Conservation (phyloP, 768 basidiomycete genomes). For the Rhodotorula diobovata region DNA sequence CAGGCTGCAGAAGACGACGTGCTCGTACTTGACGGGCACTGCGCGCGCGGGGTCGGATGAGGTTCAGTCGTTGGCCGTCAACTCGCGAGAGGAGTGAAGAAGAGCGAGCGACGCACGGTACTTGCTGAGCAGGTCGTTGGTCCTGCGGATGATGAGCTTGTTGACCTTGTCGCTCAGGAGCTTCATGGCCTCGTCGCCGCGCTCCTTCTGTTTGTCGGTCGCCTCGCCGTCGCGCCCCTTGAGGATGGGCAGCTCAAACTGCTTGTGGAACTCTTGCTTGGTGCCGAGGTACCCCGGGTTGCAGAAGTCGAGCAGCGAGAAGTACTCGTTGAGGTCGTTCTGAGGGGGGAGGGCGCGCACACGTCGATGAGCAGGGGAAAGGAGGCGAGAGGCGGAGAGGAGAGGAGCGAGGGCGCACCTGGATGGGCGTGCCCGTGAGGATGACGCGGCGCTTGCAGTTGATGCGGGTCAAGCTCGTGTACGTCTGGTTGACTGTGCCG, state of each 20-base stretch:
- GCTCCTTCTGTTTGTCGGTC: conserved; percentile 65
- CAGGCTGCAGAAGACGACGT: conserved; percentile 86
- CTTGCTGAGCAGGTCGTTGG: conserved; percentile 75
- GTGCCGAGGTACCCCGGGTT: conserved; percentile 80
- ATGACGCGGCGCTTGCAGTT: conserved; percentile 81
- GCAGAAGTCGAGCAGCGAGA: conserved; percentile 93
- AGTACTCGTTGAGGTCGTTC: conserved; percentile 90
- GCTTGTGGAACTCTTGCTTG: conserved; percentile 51
- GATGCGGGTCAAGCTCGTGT: conserved; percentile 63
- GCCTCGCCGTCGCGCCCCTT: conserved; percentile 78
- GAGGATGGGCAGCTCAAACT: conserved; percentile 84
- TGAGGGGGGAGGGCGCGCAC: conserved; percentile 46
- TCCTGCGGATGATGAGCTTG: conserved; percentile 79
- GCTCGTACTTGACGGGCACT: conserved; percentile 99
- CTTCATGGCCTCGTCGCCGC: conserved; percentile 69
- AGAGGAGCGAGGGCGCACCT: conserved; percentile 30
- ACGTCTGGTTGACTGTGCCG: conserved; percentile 32
- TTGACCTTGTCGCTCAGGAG: conserved; percentile 56
- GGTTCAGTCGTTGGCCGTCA: conserved; percentile 7
- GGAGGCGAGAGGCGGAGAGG: conserved; percentile 52
- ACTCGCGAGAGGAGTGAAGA: no score
- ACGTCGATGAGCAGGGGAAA: conserved; percentile 60
- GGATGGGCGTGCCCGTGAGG: conserved; percentile 92
- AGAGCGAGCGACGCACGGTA: conserved; percentile 63
- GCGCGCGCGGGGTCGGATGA: neutral